phyloP scores from a whole-genome alignment of 2,329 filamentous ascomycete genomes.

The Hawksworthiomyces lignivorus region DNA sequence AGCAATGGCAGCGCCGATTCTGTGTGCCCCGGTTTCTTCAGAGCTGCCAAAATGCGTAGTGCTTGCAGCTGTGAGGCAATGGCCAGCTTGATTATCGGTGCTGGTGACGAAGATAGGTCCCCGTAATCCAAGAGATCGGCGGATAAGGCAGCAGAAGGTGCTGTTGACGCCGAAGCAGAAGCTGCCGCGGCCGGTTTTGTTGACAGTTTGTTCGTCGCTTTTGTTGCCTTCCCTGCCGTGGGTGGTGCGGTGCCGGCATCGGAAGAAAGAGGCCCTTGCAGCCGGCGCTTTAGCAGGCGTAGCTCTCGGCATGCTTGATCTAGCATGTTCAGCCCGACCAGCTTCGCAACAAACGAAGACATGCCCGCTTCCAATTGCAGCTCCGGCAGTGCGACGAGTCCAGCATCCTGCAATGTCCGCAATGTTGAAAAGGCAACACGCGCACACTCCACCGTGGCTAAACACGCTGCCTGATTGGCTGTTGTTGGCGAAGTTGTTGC shows the following conservation, averaged over 20 bases:
- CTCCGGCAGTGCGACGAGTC: conserved; percentile 47
- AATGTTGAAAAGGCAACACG: conserved; percentile 60
- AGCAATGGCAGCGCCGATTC: conserved; percentile 52
- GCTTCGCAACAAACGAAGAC: conserved; percentile 58
- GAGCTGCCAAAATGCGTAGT: conserved; percentile 53
- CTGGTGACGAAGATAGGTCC: conserved; percentile 28
- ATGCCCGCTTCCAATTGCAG: conserved; percentile 68
- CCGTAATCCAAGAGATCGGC: conserved; percentile 54
- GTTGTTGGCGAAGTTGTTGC: conserved; percentile 24
- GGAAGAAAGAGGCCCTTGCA: conserved; percentile 35
- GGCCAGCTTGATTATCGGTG: conserved; percentile 44
- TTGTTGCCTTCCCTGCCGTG: conserved; percentile 21
- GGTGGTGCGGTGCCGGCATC: conserved; percentile 10
- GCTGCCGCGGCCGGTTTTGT: conserved; percentile 19
- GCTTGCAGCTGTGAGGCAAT: conserved; percentile 58
- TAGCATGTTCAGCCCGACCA: conserved; percentile 56
- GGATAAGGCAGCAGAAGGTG: neutral
- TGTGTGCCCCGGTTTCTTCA: conserved; percentile 51
- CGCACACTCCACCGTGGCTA: conserved; percentile 61
- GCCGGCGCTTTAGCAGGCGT: conserved; percentile 53
- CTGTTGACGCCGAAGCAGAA: conserved; percentile 19
- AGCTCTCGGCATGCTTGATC: conserved; percentile 64
- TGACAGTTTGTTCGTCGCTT: conserved; percentile 23
- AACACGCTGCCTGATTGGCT: conserved; percentile 26
- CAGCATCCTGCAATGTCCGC: conserved; percentile 46